Evolutionary conservation across 495 filamentous ascomycete genomes (phyloP), one percentile per base, ranked within the genome.

Genomic region (Bathelium albidoporum): DNA sequence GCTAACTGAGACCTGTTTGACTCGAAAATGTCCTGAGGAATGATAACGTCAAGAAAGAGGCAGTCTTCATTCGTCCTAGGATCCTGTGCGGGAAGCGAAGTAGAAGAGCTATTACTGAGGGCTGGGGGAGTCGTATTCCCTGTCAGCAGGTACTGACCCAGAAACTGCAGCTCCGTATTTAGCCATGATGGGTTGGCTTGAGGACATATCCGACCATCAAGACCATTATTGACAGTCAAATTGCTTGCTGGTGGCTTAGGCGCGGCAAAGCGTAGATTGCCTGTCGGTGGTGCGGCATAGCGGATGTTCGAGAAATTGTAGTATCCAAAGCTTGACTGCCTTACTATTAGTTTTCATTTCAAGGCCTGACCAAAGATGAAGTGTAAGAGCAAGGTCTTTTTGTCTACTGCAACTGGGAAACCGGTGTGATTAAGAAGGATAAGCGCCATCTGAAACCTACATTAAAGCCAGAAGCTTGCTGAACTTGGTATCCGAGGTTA

Each of bases 301-400:
- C 82, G 79, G 66, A 87, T 84, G 61, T 85, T 84, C 39, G 72
- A 76, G 73, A 85, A 86, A 62, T 81, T 84, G 64, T 84, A 85
- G 65, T 77, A 73, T 31, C 73, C 62, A 34, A 55, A 55, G 9
- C 22, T 28, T 24, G 49, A 55, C 49, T 55, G 16, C 24, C 5
- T 0, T 5, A 55, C 0, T n/a, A 29, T 55, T 29, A 55, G 49
- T 2, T n/a, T 26, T 29, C 1, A 49, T 29, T 9, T 1, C 12
- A 1, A 16, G 20, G 24, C 10, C 10, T 16, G 44, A 12, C 22
- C 44, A 5, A 5, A 0, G 5, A 49, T 41, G 36, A 41, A 41
- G 0, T 41, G 36, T 41, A 7, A 16, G 36, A 41, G 7, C 36
- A 16, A 7, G 36, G 36, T 16, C 36, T 49, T 20, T 49, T 20